Conservation (phyloP, 2,329 filamentous ascomycete genomes). For the Pseudogymnoascus sp. region DNA sequence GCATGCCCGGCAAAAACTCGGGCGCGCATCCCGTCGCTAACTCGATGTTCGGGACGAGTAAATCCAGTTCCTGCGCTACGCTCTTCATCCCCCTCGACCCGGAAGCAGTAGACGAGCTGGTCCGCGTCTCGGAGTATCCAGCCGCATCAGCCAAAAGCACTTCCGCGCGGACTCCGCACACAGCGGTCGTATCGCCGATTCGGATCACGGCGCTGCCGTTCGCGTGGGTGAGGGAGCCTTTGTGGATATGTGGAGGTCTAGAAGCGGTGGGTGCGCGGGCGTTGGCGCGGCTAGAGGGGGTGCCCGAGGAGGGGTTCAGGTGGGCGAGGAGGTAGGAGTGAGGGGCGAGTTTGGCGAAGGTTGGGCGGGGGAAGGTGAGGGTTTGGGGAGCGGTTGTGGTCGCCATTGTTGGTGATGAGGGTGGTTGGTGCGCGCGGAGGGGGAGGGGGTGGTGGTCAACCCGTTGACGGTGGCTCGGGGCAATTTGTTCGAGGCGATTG, state of each 20-base stretch:
- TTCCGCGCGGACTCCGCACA: conserved; percentile 85
- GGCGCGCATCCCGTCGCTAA: conserved; percentile 85
- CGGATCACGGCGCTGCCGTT: conserved; percentile 86
- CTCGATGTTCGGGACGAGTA: conserved; percentile 91
- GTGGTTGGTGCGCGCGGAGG: not conserved
- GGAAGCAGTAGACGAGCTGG: conserved; percentile 17
- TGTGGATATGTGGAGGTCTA: conserved; percentile 68
- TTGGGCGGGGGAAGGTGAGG: conserved; percentile 46
- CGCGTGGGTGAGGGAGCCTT: conserved; percentile 76
- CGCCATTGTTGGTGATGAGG: not conserved
- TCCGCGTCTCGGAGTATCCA: conserved; percentile 43
- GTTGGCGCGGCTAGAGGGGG: conserved; percentile 61
- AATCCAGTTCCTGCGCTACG: conserved; percentile 51
- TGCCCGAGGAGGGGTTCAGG: conserved; percentile 48
- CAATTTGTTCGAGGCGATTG: not conserved
- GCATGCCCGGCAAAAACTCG: conserved; percentile 72
- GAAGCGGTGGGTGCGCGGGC: conserved; percentile 63
- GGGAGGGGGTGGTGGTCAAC: not conserved
- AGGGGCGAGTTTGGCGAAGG: conserved; percentile 84
- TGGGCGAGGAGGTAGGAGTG: conserved; percentile 85
- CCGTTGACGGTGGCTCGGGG: not conserved
- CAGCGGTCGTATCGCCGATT: conserved; percentile 83
- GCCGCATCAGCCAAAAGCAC: conserved; percentile 71
- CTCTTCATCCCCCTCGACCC: conserved; percentile 23
- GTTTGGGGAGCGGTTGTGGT: conserved; percentile 19